phyloP scores from a whole-genome alignment of 2,329 filamentous ascomycete genomes.

The Dactylellina haptotyla region DNA sequence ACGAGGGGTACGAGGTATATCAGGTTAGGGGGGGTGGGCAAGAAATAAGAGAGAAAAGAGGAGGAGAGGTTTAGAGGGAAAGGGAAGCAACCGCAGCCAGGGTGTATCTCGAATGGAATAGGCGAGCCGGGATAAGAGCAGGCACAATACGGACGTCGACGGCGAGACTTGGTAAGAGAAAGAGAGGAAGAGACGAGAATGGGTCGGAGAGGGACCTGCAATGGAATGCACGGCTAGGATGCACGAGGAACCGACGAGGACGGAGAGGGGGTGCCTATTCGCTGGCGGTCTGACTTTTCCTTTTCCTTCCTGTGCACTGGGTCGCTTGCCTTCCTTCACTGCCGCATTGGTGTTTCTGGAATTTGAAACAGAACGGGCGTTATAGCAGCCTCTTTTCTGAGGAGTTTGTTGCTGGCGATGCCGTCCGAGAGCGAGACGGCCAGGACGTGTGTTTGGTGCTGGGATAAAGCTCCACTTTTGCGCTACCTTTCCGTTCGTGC shows the following conservation, averaged over 20 bases:
- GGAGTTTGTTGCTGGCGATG: neutral
- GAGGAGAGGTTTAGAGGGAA: constrained; percentile 16
- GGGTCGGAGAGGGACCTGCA: constrained; percentile 19
- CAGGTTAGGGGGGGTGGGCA: neutral
- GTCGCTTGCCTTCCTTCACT: constrained; percentile 4
- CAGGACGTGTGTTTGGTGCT: neutral
- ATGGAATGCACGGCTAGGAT: constrained; percentile 42
- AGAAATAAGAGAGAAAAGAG: constrained; percentile 20
- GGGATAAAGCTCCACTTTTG: neutral
- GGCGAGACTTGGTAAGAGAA: neutral
- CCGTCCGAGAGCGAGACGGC: neutral
- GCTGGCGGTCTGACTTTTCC: constrained; percentile 6
- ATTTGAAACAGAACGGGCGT: neutral
- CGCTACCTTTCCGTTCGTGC: constrained; percentile 19
- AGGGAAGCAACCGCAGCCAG: constrained; percentile 37
- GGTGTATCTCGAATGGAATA: constrained; percentile 38
- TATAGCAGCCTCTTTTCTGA: neutral
- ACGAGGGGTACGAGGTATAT: constrained; percentile 46
- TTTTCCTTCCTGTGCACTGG: too few species aligned
- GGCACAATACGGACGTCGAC: too few species aligned
- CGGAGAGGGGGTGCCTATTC: constrained; percentile 5
- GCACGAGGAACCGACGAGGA: neutral
- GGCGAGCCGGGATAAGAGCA: constrained; percentile 45
- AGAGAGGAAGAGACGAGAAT: constrained; percentile 23
- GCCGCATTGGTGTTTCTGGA: constrained; percentile 35